phyloP scores from a whole-genome alignment of 305 asterid species.

The Lippia alba region DNA sequence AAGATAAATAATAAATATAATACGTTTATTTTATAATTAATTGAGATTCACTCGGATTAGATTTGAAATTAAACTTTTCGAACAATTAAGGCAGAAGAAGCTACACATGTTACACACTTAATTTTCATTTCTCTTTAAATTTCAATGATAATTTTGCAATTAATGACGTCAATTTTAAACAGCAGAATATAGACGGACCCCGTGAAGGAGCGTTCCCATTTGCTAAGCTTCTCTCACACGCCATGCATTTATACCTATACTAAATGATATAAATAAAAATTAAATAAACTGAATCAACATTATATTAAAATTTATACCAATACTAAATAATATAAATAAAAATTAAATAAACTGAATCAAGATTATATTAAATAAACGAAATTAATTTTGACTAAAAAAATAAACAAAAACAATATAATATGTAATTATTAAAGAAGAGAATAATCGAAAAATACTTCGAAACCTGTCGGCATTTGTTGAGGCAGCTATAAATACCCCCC shows the following conservation, averaged over 20 bases:
- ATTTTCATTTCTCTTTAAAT: no score
- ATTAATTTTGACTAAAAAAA: background rate
- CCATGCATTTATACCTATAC: constrained; percentile 31
- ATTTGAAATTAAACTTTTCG: no score
- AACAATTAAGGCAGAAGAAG: no score
- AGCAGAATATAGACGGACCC: background rate
- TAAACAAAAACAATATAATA: no score
- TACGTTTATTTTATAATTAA: no score
- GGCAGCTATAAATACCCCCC: constrained; percentile 21
- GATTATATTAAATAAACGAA: background rate
- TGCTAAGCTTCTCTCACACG: constrained; percentile 15
- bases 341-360: background rate
- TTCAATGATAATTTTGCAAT: background rate
- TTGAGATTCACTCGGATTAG: no score
- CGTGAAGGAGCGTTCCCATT: constrained; percentile 30
- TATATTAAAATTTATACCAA: no score
- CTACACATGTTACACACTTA: no score
- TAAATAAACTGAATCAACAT: background rate
- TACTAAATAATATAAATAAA: no score
- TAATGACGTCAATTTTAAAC: constrained; percentile 7
- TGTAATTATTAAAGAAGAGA: background rate
- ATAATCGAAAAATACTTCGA: constrained; percentile 28
- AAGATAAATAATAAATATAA: no score
- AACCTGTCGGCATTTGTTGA: constrained; percentile 36
- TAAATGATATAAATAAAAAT: background rate